phyloP scores from a whole-genome alignment of 2,329 filamentous ascomycete genomes.

The Akanthomyces dipterigenus region DNA sequence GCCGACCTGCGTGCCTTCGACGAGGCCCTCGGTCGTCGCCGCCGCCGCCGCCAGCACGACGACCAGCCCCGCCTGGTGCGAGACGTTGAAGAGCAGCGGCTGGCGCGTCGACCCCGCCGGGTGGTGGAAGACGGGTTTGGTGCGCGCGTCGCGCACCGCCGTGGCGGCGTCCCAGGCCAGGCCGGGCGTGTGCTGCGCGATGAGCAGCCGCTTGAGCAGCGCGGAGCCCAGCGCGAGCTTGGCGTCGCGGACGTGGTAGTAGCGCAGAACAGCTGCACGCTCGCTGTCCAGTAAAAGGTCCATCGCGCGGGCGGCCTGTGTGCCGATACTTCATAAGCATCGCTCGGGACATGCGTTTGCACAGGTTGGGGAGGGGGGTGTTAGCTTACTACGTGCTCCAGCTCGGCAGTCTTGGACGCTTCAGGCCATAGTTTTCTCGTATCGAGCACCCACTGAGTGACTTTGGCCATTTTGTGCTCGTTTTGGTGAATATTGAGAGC shows the following conservation, averaged over 20 bases:
- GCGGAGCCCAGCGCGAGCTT: slow-evolving; percentile 67
- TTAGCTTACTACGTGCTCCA: slow-evolving; percentile 37
- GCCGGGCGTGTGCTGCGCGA: slow-evolving; percentile 46
- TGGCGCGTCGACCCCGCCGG: slow-evolving; percentile 38
- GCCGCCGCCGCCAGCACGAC: slow-evolving; percentile 50
- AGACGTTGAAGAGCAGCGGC: slow-evolving; percentile 64
- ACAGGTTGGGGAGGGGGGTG: neutral
- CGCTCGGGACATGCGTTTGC: neutral
- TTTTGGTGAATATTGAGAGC: neutral
- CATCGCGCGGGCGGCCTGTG: slow-evolving; percentile 49
- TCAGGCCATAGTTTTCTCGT: slow-evolving; percentile 52
- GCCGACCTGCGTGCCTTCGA: slow-evolving; percentile 47
- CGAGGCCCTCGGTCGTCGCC: no score
- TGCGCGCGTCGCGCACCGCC: slow-evolving; percentile 48
- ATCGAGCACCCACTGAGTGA: slow-evolving; percentile 58
- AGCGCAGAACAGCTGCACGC: slow-evolving; percentile 49
- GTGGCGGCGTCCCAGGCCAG: slow-evolving; percentile 55
- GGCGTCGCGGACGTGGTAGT: slow-evolving; percentile 63
- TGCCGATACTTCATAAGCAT: neutral
- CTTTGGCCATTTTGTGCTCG: slow-evolving; percentile 10
- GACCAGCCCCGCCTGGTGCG: slow-evolving; percentile 71
- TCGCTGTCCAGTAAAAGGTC: slow-evolving; percentile 48
- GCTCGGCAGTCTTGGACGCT: slow-evolving; percentile 41
- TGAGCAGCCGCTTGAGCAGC: slow-evolving; percentile 65
- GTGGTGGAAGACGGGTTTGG: slow-evolving; percentile 48